A percentile compares a stretch with the other conserved stretches of the same genome.
phyloP scores from a whole-genome alignment of 78 protist genomes.

The Creolimax fragrantissima region DNA sequence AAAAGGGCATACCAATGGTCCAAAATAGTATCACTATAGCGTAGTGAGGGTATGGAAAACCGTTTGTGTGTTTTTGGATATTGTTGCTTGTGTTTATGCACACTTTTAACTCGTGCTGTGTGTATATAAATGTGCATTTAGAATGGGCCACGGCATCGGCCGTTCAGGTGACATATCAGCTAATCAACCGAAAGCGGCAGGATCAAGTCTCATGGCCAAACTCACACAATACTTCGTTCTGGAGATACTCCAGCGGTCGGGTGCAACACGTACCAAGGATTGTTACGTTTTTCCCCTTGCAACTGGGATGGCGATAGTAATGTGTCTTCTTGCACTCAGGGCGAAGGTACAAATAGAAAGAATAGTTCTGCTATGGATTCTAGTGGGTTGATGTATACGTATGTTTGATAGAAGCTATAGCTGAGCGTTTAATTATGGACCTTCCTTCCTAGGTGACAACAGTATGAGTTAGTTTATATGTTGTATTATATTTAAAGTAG shows the following conservation, averaged over 20 bases:
- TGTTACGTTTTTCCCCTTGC: slow-evolving; percentile 86
- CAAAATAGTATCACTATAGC: too few relatives aligned
- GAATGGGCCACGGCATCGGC: slow-evolving; percentile 93
- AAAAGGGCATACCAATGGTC: too few relatives aligned
- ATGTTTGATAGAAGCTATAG: background rate
- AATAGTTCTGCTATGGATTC: background rate
- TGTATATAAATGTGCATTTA: too few relatives aligned
- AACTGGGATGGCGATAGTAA: slow-evolving; percentile 90
- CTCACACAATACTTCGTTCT: slow-evolving; percentile 56
- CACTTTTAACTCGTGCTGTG: too few relatives aligned
- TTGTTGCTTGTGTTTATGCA: too few relatives aligned
- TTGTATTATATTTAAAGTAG: too few relatives aligned
- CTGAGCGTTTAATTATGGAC: too few relatives aligned
- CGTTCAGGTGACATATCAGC: slow-evolving; percentile 92
- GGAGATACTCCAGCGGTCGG: slow-evolving; percentile 45
- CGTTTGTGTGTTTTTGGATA: too few relatives aligned
- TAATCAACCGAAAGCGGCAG: slow-evolving; percentile 99
- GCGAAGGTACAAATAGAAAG: background rate
- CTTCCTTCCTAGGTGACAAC: too few relatives aligned
- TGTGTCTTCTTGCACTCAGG: slow-evolving; percentile 60
- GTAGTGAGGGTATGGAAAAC: too few relatives aligned
- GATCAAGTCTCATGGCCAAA: slow-evolving; percentile 83
- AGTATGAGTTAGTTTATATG: too few relatives aligned
- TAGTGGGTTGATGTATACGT: background rate
- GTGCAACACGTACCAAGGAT: background rate